Evolutionary conservation across 805 yeast species (phyloP).

Genomic region (Zygosaccharomyces bailii): DNA sequence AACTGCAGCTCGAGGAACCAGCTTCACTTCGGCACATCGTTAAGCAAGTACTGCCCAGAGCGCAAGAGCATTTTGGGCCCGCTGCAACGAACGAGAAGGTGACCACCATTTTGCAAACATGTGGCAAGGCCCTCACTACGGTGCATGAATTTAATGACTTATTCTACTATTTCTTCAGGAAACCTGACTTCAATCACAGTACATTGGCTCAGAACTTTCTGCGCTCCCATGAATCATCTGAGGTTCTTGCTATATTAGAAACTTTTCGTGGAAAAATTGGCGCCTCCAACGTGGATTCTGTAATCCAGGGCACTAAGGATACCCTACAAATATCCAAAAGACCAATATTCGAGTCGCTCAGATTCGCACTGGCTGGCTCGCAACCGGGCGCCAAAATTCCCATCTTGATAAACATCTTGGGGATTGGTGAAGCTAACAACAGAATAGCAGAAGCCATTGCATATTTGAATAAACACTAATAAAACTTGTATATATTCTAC

Average conservation of each 20-base stretch:
- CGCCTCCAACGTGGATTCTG: constrained; percentile 8
- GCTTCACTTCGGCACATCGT: constrained; percentile 38
- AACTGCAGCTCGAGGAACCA: constrained; percentile 41
- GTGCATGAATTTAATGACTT: constrained; percentile 49
- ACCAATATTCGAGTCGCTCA: constrained; percentile 51
- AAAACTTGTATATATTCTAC: constrained; percentile 1
- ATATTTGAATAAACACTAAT: neutral
- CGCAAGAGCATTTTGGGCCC: constrained; percentile 16
- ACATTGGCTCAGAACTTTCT: constrained; percentile 35
- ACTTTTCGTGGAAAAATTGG: constrained; percentile 12
- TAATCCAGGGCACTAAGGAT: constrained; percentile 10
- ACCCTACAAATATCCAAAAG: constrained; percentile 16
- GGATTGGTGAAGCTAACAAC: constrained; percentile 37
- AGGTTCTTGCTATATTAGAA: constrained; percentile 18
- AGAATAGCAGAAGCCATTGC: constrained; percentile 30
- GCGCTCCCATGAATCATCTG: constrained; percentile 14
- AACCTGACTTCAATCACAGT: constrained; percentile 28
- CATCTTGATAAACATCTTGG: constrained; percentile 52
- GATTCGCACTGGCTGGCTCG: constrained; percentile 70
- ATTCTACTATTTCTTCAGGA: constrained; percentile 49
- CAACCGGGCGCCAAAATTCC: constrained; percentile 68
- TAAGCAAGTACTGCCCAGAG: constrained; percentile 27
- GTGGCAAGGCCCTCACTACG: constrained; percentile 50
- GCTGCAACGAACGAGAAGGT: constrained; percentile 36
- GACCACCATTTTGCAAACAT: constrained; percentile 38